Percentiles rank a stretch among this genome's conserved stretches.
Conservation (phyloP, 352 stramenopile species). For the Phytophthora idaei region DNA sequence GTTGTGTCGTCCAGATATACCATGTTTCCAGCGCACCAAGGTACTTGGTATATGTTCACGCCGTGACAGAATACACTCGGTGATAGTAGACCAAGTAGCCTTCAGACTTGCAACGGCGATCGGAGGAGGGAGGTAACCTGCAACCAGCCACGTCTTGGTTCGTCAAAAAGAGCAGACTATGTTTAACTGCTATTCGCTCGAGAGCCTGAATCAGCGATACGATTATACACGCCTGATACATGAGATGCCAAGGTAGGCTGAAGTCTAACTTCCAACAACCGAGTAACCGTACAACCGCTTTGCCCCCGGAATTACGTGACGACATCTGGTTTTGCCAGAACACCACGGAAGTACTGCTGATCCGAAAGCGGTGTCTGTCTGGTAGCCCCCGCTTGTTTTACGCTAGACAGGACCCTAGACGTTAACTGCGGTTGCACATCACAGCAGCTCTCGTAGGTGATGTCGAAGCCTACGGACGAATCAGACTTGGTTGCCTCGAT, state of each 20-base stretch:
- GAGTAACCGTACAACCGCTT: slow-evolving; percentile 8
- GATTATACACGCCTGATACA: slow-evolving; percentile 3
- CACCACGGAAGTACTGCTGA: too few relatives aligned
- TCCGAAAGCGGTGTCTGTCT: too few relatives aligned
- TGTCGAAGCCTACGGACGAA: slow-evolving; percentile 14
- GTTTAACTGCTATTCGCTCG: background rate
- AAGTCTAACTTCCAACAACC: slow-evolving; percentile 1
- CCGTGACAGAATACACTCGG: slow-evolving; percentile 13
- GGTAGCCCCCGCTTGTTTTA: too few relatives aligned
- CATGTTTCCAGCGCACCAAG: background rate
- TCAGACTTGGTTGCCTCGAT: background rate
- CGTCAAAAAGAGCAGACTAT: slow-evolving; percentile 3
- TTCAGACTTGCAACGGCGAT: background rate
- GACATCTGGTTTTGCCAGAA: too few relatives aligned
- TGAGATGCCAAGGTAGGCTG: slow-evolving; percentile 15
- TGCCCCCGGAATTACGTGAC: slow-evolving; percentile 9
- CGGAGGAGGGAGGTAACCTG: background rate
- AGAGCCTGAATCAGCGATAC: slow-evolving; percentile 8
- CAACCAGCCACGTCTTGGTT: slow-evolving; percentile 11
- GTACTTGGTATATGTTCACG: slow-evolving; percentile 11
- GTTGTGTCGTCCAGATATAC: background rate
- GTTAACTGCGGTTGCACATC: slow-evolving; percentile 16
- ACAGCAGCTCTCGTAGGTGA: slow-evolving; percentile 34
- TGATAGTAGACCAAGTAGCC: slow-evolving; percentile 16
- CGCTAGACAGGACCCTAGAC: slow-evolving; percentile 4